Evolutionary conservation across 495 filamentous ascomycete species (phyloP).

Genomic region (Hapsidospora chrysogenum): DNA sequence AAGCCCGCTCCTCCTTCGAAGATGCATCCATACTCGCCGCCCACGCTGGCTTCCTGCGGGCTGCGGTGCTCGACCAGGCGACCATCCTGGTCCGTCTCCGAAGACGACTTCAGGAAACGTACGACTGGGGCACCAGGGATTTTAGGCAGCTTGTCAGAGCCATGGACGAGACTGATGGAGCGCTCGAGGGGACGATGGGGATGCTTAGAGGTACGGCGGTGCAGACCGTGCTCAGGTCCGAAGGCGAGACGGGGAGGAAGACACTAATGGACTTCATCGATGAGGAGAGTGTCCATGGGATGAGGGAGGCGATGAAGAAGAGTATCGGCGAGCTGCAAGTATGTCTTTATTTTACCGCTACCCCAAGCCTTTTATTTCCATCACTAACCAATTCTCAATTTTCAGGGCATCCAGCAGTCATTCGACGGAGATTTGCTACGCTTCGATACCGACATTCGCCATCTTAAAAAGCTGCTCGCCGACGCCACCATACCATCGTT

Average conservation of each 20-base stretch:
- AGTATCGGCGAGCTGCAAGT: slow-evolving; percentile 42
- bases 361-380: neutral
- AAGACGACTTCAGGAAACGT: slow-evolving; percentile 34
- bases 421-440: slow-evolving; percentile 45
- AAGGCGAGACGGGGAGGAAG: slow-evolving; percentile 41
- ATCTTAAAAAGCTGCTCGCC: slow-evolving; percentile 21
- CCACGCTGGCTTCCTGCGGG: slow-evolving; percentile 58
- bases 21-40: slow-evolving; percentile 64
- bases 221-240: slow-evolving; percentile 54
- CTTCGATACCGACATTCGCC: slow-evolving; percentile 41
- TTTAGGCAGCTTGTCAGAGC: slow-evolving; percentile 43
- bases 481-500: slow-evolving; percentile 14
- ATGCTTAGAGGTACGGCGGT: slow-evolving; percentile 55
- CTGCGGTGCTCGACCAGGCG: slow-evolving; percentile 56
- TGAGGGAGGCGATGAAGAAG: slow-evolving; percentile 47
- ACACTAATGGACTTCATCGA: slow-evolving; percentile 84
- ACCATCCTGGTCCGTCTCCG: slow-evolving; percentile 51
- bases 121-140: slow-evolving; percentile 27
- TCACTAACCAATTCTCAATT: slow-evolving; percentile 3
- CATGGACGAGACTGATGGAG: slow-evolving; percentile 57
- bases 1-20: slow-evolving; percentile 59
- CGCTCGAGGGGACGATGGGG: slow-evolving; percentile 54
- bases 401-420: slow-evolving; percentile 40
- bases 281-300: slow-evolving; percentile 52
- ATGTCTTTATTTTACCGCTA: slow-evolving; percentile 3